Percentiles rank a stretch among this genome's conserved stretches.
These are phyloP conservation scores for Salix udensis DNA, from an alignment of 345 rosid genomes.

Conservation along the genomic window DNA sequence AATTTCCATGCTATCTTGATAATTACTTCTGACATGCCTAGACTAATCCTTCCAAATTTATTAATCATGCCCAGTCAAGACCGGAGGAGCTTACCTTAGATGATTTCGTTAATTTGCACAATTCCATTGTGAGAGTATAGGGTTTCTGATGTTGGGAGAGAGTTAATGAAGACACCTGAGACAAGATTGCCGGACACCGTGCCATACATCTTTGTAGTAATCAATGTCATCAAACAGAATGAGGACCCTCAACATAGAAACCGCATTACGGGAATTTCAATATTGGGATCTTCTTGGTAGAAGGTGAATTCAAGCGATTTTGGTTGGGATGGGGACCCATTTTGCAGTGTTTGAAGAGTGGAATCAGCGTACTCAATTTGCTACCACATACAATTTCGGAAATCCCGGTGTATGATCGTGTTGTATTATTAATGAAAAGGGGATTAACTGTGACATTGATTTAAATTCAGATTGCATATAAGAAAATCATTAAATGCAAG, in stretches of 20 bases:
- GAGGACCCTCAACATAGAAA: background rate
- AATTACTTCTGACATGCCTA: background rate
- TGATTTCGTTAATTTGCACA: constrained; percentile 83
- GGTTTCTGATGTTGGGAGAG: background rate
- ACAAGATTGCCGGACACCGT: background rate
- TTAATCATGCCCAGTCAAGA: constrained; percentile 59
- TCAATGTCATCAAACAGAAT: background rate
- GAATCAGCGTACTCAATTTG: background rate
- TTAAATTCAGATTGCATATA: background rate
- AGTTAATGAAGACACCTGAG: background rate
- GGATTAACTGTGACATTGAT: background rate
- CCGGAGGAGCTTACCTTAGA: constrained; percentile 87
- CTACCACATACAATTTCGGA: background rate
- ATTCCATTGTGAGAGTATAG: constrained; percentile 41
- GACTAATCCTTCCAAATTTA: background rate
- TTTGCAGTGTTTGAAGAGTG: background rate
- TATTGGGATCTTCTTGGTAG: background rate
- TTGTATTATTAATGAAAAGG: background rate
- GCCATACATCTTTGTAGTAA: background rate
- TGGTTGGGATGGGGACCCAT: background rate
- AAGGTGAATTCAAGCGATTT: background rate
- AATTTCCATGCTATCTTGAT: background rate
- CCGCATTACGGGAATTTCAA: background rate
- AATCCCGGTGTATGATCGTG: background rate
- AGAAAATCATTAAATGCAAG: background rate